phyloP scores from a whole-genome alignment of 2,329 filamentous ascomycete species.

The Metarhizium guizhouense region DNA sequence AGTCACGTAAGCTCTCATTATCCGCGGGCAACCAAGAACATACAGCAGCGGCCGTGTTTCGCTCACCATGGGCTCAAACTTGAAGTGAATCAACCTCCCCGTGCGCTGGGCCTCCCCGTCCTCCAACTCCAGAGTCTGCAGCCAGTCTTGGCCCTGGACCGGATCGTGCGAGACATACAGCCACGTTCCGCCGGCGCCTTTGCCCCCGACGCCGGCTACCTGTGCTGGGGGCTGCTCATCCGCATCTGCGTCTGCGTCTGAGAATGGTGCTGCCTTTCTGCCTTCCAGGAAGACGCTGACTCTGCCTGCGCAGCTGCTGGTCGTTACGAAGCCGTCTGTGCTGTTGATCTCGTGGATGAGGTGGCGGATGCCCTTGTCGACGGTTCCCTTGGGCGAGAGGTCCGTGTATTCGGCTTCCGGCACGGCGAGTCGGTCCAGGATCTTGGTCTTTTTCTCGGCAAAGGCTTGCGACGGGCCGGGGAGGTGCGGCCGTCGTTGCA shows the following conservation, averaged over 20 bases:
- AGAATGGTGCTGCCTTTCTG: constrained; percentile 28
- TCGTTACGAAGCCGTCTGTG: constrained; percentile 71
- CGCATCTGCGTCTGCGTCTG: constrained; percentile 7
- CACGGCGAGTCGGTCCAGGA: constrained; percentile 59
- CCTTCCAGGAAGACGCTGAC: constrained; percentile 86
- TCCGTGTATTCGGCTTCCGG: constrained; percentile 69
- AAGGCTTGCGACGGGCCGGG: constrained; percentile 34
- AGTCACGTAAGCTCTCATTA: constrained; percentile 1
- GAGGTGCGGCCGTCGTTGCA: constrained; percentile 16
- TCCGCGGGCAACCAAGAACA: background rate
- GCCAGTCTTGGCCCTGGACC: constrained; percentile 20
- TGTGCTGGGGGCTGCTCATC: constrained; percentile 12
- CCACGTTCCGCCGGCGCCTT: constrained; percentile 78
- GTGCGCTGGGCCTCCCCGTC: constrained; percentile 8
- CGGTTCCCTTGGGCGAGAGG: constrained; percentile 77
- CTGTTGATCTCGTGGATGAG: constrained; percentile 73
- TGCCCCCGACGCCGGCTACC: constrained; percentile 63
- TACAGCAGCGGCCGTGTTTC: constrained; percentile 16
- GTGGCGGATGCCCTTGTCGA: constrained; percentile 69
- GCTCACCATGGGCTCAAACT: constrained; percentile 91
- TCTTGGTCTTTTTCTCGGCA: constrained; percentile 57
- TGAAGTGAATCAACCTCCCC: constrained; percentile 64
- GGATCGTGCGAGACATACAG: constrained; percentile 81
- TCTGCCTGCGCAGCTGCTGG: constrained; percentile 84
- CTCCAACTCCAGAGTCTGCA: constrained; percentile 17